Evolutionary conservation across 306 rosid genomes (phyloP).

Genomic region (Oxytropis ochrocephala): DNA sequence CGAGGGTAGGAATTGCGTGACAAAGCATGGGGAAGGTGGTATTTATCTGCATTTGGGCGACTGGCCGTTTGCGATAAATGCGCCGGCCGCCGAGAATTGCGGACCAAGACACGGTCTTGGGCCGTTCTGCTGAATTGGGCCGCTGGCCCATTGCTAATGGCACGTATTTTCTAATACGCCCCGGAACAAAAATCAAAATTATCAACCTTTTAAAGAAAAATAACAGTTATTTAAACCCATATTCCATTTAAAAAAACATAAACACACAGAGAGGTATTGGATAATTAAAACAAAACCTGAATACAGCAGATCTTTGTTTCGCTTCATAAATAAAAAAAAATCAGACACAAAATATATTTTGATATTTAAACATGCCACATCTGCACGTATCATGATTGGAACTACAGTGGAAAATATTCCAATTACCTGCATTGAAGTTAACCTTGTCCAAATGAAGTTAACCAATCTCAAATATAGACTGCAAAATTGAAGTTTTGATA

Average conservation of each 20-base stretch:
- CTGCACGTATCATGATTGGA: neutral
- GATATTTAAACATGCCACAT: neutral
- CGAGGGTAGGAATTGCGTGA: no score
- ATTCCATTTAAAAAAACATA: neutral
- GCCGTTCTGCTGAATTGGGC: no score
- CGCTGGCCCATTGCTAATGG: no score
- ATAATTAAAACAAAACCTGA: neutral
- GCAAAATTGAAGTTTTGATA: no score
- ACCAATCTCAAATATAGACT: no score
- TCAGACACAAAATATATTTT: neutral
- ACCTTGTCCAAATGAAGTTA: constrained; percentile 84
- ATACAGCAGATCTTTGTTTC: neutral
- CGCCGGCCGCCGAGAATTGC: no score
- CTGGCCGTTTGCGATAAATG: no score
- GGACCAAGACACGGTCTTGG: no score
- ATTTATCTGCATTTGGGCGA: no score
- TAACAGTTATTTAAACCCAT: neutral
- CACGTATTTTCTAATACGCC: no score
- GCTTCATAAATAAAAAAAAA: neutral
- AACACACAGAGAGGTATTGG: neutral
- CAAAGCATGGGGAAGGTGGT: no score
- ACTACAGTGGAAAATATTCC: neutral
- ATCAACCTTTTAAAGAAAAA: neutral
- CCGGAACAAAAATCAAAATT: neutral
- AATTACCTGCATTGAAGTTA: constrained; percentile 67